These are phyloP conservation scores for Colletotrichum sp. DNA, from an alignment of 2,329 filamentous ascomycete genomes.

Conservation along the genomic window DNA sequence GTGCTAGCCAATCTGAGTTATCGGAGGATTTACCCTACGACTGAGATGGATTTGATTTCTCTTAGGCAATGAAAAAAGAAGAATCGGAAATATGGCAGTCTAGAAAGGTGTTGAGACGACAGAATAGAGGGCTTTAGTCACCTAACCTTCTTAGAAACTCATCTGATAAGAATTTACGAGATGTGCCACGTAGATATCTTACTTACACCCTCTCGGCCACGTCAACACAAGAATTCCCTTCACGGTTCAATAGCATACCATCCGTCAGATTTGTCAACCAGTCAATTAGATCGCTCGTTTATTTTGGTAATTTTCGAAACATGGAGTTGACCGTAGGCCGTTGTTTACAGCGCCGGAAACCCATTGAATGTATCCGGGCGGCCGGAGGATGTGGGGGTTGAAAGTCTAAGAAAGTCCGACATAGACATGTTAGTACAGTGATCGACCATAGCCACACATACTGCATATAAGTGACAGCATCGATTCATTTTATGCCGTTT, in stretches of 20 bases:
- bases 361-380: background rate
- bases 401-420: background rate
- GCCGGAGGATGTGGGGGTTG: too few relatives aligned
- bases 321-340: accelerated
- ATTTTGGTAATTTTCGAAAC: too few relatives aligned
- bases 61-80: accelerated
- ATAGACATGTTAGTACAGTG: too few relatives aligned
- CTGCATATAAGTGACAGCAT: background rate
- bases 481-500: background rate
- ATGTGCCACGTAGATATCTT: accelerated
- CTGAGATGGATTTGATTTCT: background rate
- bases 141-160: background rate
- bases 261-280: accelerated
- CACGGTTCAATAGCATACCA: background rate
- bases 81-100: background rate
- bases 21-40: background rate
- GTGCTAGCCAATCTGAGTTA: background rate
- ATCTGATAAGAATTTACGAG: background rate
- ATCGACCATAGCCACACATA: too few relatives aligned
- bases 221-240: background rate
- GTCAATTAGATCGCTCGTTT: background rate
- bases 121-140: background rate
- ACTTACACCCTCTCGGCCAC: background rate
- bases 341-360: accelerated
- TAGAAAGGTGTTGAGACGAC: accelerated